These are phyloP conservation scores for Lithocarpus polystachyus DNA, from an alignment of 306 rosid species.

Conservation along the genomic window DNA sequence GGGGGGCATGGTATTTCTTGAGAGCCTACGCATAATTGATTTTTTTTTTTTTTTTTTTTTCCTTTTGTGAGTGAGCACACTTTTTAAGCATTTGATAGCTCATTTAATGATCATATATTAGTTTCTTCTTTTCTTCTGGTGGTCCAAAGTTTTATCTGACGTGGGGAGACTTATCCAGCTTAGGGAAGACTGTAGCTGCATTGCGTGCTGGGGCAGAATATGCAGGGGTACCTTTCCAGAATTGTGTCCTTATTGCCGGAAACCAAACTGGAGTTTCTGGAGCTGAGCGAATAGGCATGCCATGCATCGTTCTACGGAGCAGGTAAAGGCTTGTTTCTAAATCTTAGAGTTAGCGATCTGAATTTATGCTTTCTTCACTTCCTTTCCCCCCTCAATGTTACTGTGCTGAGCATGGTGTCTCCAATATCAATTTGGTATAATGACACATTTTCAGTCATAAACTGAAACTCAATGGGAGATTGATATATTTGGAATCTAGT, in stretches of 20 bases:
- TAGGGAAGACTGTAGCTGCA: constrained; percentile 68
- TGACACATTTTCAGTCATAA: not conserved
- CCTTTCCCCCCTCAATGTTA: not conserved
- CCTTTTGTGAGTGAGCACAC: constrained; percentile 9
- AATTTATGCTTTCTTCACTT: not conserved
- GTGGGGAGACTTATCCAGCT: constrained; percentile 37
- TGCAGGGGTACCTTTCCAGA: constrained; percentile 57
- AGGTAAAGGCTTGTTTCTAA: constrained; percentile 46
- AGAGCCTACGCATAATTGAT: not conserved
- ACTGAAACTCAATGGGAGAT: not conserved
- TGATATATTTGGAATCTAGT: not conserved
- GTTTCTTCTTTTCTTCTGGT: not conserved
- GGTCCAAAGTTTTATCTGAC: not conserved
- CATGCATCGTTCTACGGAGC: constrained; percentile 79
- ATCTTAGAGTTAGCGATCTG: not conserved
- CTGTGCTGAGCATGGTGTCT: not conserved
- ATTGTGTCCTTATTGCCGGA: constrained; percentile 88
- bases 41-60: not conserved
- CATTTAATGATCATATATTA: constrained; percentile 25
- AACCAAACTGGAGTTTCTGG: constrained; percentile 78
- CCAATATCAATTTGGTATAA: not conserved
- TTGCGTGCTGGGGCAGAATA: constrained; percentile 90
- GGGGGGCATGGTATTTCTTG: not conserved
- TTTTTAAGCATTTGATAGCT: constrained; percentile 11
- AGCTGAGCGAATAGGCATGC: constrained; percentile 81